Evolutionary conservation across 257 asterid species (phyloP), one percentile per base, ranked within the genome.

Genomic region (Ballota nigra): DNA sequence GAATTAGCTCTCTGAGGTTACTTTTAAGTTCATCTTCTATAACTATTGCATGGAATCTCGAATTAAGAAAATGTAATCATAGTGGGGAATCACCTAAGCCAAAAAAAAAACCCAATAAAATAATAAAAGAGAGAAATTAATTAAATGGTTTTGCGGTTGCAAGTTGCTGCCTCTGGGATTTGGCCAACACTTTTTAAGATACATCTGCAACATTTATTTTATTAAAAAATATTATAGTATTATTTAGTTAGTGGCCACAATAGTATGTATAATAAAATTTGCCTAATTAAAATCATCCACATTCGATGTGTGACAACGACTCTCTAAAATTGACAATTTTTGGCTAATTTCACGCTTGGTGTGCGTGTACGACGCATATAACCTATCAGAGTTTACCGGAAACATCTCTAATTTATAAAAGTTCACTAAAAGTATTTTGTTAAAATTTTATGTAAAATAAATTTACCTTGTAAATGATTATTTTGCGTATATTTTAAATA

Each of bases 121-220:
- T 43, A 72, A 57, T 5, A 28, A 71, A 29, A 65, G 34, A 33
- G 24, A 5, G 13, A 41, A 68, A 53, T 13, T 69, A 64, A 64
- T 9, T 3, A 19, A 63, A 75, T 15, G 13, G 56, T 71, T 36
- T 24, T 81, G 83, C 88, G 87, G 81, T 83, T 72, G 87, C 91
- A 84, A 82, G 84, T 79, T 84, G 92, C 87, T 77, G 52, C 88
- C 83, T 63, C 83, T 73, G 66, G 78, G 89, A 82, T 82, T 79
- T 75, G 86, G 61, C 80, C 68, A 47, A 52, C 11, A 79, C 81
- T 66, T 67, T 61, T 34, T 34, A 6, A 51, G 60, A 73, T 69
- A 63, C 68, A 69, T 56, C 4, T 43, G 66, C 60, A 62, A 43
- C 28, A 58, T 47, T 65, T 58, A 70, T 74, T 73, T 74, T 29